Evolutionary conservation across 305 asterid species (phyloP).

Genomic region (Euphrasia arctica): DNA sequence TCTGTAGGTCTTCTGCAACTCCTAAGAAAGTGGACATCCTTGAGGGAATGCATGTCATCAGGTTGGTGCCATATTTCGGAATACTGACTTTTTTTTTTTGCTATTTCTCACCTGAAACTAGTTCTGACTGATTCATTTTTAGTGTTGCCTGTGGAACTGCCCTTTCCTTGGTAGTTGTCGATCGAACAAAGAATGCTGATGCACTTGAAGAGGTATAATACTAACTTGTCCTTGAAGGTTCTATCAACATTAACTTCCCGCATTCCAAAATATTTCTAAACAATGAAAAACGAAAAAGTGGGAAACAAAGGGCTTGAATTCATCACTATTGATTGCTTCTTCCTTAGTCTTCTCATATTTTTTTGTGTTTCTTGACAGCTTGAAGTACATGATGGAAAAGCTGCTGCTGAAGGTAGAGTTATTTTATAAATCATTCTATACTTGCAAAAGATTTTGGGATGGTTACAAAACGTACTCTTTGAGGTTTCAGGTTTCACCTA

Average conservation of each 20-base stretch:
- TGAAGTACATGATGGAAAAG: slow-evolving; percentile 87
- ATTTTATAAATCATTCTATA: neutral
- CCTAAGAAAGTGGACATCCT: slow-evolving; percentile 87
- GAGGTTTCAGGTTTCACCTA: too few species aligned
- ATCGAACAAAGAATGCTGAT: slow-evolving; percentile 62
- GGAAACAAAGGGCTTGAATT: neutral
- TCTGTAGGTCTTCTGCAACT: slow-evolving; percentile 78
- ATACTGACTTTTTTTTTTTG: neutral
- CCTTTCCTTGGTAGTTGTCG: slow-evolving; percentile 78
- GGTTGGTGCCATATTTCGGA: slow-evolving; percentile 41
- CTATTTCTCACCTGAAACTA: slow-evolving; percentile 16
- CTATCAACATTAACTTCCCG: neutral
- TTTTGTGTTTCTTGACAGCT: slow-evolving; percentile 46
- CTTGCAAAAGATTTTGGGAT: neutral
- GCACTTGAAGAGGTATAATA: slow-evolving; percentile 67
- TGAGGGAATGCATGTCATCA: slow-evolving; percentile 87
- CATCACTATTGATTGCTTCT: neutral
- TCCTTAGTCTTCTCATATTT: neutral
- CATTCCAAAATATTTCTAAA: slow-evolving; percentile 1
- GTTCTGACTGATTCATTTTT: slow-evolving; percentile 21
- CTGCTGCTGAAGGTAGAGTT: slow-evolving; percentile 69
- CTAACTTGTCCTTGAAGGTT: slow-evolving; percentile 3
- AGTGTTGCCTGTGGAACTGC: slow-evolving; percentile 96
- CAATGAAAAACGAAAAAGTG: neutral
- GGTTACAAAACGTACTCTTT: neutral